Conservation (phyloP, 495 filamentous ascomycete species). For the Xylaria telfairii region DNA sequence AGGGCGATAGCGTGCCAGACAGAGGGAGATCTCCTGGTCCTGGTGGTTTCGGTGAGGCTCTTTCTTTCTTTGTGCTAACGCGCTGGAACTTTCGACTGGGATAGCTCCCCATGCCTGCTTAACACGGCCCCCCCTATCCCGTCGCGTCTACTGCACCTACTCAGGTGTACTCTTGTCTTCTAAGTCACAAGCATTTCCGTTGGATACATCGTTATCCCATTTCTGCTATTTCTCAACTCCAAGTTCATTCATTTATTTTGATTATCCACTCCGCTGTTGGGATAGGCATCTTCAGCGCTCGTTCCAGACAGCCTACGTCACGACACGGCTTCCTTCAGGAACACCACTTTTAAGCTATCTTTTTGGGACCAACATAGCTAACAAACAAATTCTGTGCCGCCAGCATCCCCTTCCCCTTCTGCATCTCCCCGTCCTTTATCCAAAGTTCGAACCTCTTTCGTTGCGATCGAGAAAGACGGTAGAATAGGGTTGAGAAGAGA, state of each 20-base stretch:
- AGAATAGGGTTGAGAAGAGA: constrained; percentile 52
- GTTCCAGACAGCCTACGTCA: constrained; percentile 19
- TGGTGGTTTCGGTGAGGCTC: constrained; percentile 37
- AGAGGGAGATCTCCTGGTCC: constrained; percentile 74
- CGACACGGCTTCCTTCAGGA: constrained; percentile 18
- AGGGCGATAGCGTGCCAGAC: constrained; percentile 66
- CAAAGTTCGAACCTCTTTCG: constrained; percentile 83
- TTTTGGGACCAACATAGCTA: constrained; percentile 32
- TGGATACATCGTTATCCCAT: not conserved
- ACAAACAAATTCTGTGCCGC: constrained; percentile 30
- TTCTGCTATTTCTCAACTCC: not conserved
- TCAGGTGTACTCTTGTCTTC: constrained; percentile 1
- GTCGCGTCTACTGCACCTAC: not conserved
- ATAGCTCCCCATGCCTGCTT: constrained; percentile 2
- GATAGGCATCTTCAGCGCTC: constrained; percentile 14
- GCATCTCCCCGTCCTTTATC: constrained; percentile 68
- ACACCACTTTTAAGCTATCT: constrained; percentile 20
- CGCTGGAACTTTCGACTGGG: not conserved
- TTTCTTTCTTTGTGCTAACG: constrained; percentile 14
- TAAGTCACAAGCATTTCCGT: not conserved
- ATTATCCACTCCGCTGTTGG: not conserved
- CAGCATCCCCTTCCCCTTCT: constrained; percentile 37
- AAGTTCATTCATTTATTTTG: not conserved
- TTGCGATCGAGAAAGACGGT: constrained; percentile 73
- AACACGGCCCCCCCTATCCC: not conserved